phyloP scores from a whole-genome alignment of 768 basidiomycete species.

The Termitomyces sp. region DNA sequence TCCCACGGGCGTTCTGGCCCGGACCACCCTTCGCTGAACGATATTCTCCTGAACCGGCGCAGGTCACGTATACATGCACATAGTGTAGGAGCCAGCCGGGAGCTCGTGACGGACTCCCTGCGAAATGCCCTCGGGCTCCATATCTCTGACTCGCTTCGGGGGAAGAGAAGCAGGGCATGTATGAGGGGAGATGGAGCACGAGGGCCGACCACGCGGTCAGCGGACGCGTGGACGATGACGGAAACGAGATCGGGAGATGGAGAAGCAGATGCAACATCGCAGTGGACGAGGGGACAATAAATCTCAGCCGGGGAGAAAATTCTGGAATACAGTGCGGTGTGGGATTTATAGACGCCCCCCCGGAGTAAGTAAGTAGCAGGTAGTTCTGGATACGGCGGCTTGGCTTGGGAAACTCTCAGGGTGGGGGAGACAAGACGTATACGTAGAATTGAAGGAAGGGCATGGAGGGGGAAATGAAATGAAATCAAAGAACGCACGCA shows the following conservation, averaged over 20 bases:
- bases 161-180: conserved; percentile 59
- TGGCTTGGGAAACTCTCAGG: neutral
- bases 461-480: neutral
- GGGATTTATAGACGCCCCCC: neutral
- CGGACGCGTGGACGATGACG: conserved; percentile 42
- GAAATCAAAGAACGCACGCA: neutral
- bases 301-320: conserved; percentile 46
- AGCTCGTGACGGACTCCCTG: conserved; percentile 15
- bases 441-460: no score
- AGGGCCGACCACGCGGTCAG: conserved; percentile 71
- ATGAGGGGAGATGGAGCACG: conserved; percentile 50
- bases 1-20: conserved; percentile 64
- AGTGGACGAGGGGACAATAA: conserved; percentile 23
- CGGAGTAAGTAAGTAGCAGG: no score
- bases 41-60: conserved; percentile 70
- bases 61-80: conserved; percentile 72
- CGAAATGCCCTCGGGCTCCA: conserved; percentile 13
- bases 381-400: neutral
- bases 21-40: conserved; percentile 61
- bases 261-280: conserved; percentile 56
- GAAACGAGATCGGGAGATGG: conserved; percentile 68
- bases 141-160: conserved; percentile 26
- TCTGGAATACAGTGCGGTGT: conserved; percentile 31
- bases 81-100: conserved; percentile 60
- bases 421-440: no score